Conservation (phyloP, 768 basidiomycete species). For the Tylopilus sp. region DNA sequence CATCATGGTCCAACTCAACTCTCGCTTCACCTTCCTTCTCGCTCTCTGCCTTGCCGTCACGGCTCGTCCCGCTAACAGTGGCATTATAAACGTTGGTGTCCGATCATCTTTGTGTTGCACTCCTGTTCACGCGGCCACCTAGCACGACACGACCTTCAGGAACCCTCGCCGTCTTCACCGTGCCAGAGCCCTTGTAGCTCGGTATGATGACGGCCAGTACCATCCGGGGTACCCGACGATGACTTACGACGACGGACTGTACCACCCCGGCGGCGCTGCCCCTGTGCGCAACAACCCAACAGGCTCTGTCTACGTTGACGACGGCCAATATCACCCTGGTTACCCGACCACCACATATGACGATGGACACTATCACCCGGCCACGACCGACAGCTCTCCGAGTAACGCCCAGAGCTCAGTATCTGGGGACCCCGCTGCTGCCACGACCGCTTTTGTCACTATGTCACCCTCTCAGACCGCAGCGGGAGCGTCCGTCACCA, state of each 20-base stretch:
- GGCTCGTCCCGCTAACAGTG: slow-evolving; percentile 11
- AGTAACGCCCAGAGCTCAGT: background rate
- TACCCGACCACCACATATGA: background rate
- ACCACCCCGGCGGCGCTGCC: background rate
- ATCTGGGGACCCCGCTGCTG: background rate
- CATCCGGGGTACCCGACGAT: slow-evolving; percentile 21
- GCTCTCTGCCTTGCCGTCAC: slow-evolving; percentile 25
- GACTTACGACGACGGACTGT: slow-evolving; percentile 1
- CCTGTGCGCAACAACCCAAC: background rate
- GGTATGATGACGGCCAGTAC: slow-evolving; percentile 20
- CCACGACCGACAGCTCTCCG: too few relatives aligned
- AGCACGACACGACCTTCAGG: slow-evolving; percentile 7
- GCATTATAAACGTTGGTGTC: slow-evolving; percentile 12
- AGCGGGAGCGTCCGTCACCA: too few relatives aligned
- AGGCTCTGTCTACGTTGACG: slow-evolving; percentile 5
- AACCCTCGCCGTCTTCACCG: slow-evolving; percentile 17
- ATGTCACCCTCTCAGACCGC: too few relatives aligned
- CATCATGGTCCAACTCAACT: slow-evolving; percentile 27
- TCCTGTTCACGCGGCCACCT: slow-evolving; percentile 3
- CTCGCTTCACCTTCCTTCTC: slow-evolving; percentile 29
- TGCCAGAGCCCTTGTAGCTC: slow-evolving; percentile 6
- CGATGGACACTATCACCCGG: slow-evolving; percentile 19
- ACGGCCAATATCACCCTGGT: slow-evolving; percentile 20
- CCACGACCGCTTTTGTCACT: background rate
- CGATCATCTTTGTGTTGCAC: background rate